phyloP scores from a whole-genome alignment of 768 basidiomycete species.

The Lactifluus hygrophoroides region DNA sequence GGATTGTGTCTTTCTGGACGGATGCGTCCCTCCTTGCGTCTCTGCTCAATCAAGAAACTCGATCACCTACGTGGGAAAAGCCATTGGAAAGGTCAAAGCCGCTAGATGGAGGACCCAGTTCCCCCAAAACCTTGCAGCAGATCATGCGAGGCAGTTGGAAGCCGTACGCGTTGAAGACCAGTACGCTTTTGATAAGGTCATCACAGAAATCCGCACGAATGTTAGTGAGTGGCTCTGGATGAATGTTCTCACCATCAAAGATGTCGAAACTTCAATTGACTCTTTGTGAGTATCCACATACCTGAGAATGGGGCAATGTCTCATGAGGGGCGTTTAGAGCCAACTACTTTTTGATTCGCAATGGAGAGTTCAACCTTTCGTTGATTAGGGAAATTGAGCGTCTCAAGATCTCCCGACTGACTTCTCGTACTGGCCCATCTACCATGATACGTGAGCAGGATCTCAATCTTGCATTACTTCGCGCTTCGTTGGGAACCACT shows the following conservation, averaged over 20 bases:
- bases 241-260: slow-evolving; percentile 75
- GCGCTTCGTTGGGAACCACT: slow-evolving; percentile 80
- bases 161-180: slow-evolving; percentile 66
- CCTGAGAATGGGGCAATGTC: not conserved
- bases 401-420: slow-evolving; percentile 71
- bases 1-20: slow-evolving; percentile 49
- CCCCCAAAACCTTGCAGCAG: slow-evolving; percentile 54
- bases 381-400: slow-evolving; percentile 83
- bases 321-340: slow-evolving; percentile 40
- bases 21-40: slow-evolving; percentile 68
- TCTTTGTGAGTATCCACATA: slow-evolving; percentile 52
- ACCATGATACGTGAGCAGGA: slow-evolving; percentile 89
- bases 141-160: slow-evolving; percentile 58
- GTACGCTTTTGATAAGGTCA: slow-evolving; percentile 65
- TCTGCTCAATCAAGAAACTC: slow-evolving; percentile 67
- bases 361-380: slow-evolving; percentile 79
- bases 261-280: slow-evolving; percentile 78
- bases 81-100: slow-evolving; percentile 73
- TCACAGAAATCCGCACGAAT: slow-evolving; percentile 66
- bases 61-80: slow-evolving; percentile 80
- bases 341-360: slow-evolving; percentile 80
- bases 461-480: slow-evolving; percentile 74
- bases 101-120: slow-evolving; percentile 75
- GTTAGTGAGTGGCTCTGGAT: slow-evolving; percentile 94
- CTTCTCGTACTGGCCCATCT: slow-evolving; percentile 49